These are phyloP conservation scores for Sporothrix pallida DNA, from an alignment of 2,329 filamentous ascomycete species.

Conservation along the genomic window DNA sequence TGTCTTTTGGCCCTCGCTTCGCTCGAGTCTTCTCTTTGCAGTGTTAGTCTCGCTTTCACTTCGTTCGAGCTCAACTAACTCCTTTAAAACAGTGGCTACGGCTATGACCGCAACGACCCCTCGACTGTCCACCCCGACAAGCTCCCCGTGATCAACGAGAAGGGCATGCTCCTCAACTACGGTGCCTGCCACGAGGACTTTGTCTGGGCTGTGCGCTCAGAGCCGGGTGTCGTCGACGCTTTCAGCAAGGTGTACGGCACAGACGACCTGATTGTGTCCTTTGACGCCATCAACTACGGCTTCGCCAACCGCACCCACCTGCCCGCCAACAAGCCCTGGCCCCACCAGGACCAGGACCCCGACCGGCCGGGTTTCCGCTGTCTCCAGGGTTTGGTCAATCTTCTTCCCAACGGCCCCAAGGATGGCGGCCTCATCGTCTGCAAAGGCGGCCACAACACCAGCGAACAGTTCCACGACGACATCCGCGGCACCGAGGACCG, in stretches of 20 bases:
- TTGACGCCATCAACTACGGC: conserved; percentile 54
- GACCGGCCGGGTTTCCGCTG: conserved; percentile 55
- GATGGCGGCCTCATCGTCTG: conserved; percentile 49
- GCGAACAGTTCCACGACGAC: conserved; percentile 47
- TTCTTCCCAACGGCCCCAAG: conserved; percentile 45
- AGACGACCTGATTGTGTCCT: conserved; percentile 55
- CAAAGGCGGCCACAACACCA: conserved; percentile 42
- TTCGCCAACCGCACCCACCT: conserved; percentile 50
- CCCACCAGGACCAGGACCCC: conserved; percentile 54
- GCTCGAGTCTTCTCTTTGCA: neutral
- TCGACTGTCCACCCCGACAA: conserved; percentile 35
- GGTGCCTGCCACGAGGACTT: conserved; percentile 56
- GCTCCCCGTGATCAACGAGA: conserved; percentile 49
- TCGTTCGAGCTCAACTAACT: neutral
- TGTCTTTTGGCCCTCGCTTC: neutral
- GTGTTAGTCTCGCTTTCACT: too few species aligned
- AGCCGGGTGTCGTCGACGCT: conserved; percentile 53
- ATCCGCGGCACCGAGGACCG: conserved; percentile 43
- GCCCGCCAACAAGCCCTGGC: conserved; percentile 51
- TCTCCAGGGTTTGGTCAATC: conserved; percentile 54
- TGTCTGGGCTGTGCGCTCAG: conserved; percentile 55
- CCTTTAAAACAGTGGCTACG: neutral
- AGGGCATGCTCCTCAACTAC: conserved; percentile 56
- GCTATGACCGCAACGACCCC: conserved; percentile 37
- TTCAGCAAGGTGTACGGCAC: conserved; percentile 55